phyloP scores from a whole-genome alignment of 345 rosid genomes.

The Salix viminalis region DNA sequence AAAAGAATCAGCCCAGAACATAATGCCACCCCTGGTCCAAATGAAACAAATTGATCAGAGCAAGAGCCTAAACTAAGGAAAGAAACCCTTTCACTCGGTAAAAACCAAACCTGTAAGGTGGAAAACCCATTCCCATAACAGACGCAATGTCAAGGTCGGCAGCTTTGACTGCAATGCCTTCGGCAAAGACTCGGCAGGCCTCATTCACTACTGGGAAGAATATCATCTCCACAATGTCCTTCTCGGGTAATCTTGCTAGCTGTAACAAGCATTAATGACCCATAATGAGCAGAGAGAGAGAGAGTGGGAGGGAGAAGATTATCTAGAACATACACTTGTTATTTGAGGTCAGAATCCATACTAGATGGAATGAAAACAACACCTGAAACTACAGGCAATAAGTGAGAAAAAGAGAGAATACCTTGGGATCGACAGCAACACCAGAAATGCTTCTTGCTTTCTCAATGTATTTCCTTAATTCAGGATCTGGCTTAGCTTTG shows the following conservation, averaged over 20 bases:
- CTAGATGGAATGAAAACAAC: not conserved
- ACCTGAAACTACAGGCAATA: not conserved
- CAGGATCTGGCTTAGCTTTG: constrained; percentile 88
- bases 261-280: constrained; percentile 20
- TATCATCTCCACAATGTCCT: constrained; percentile 85
- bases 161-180: constrained; percentile 92
- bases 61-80: not conserved
- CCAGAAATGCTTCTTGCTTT: constrained; percentile 80
- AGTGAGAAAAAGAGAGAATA: constrained; percentile 13
- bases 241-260: constrained; percentile 64
- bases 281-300: not conserved
- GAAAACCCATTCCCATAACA: constrained; percentile 96
- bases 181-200: constrained; percentile 85
- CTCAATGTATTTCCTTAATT: constrained; percentile 63
- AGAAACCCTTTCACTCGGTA: not conserved
- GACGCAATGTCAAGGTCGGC: constrained; percentile 87
- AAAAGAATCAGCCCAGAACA: constrained; percentile 75
- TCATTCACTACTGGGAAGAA: constrained; percentile 96
- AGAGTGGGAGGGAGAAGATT: not conserved
- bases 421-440: constrained; percentile 69
- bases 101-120: constrained; percentile 65
- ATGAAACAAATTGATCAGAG: constrained; percentile 10
- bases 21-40: constrained; percentile 75
- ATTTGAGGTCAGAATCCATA: not conserved
- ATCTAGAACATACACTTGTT: not conserved